These are phyloP conservation scores for Mycocentrospora acerina DNA, from an alignment of 2,329 filamentous ascomycete genomes.

Conservation along the genomic window DNA sequence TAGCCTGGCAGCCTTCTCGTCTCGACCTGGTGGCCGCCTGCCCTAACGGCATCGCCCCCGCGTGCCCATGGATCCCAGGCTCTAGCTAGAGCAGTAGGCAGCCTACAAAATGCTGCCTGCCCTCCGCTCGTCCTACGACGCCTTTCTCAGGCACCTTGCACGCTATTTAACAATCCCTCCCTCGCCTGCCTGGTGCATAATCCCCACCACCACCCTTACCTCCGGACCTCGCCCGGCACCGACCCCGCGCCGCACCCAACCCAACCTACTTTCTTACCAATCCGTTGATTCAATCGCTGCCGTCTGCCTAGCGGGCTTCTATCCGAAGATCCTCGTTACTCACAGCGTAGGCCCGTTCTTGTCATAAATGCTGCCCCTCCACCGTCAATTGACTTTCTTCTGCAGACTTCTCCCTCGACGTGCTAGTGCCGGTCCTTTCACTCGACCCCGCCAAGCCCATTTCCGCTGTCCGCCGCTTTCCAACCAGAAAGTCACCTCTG, in stretches of 20 bases:
- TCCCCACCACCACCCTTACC: slow-evolving; percentile 3
- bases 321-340: slow-evolving; percentile 14
- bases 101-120: slow-evolving; percentile 15
- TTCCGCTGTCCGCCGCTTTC: slow-evolving; percentile 4
- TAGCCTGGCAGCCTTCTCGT: neutral
- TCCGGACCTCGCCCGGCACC: slow-evolving; percentile 16
- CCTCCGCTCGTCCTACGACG: slow-evolving; percentile 9
- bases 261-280: slow-evolving; percentile 2
- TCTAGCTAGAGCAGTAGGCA: slow-evolving; percentile 6
- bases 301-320: slow-evolving; percentile 19
- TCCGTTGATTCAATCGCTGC: slow-evolving; percentile 6
- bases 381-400: slow-evolving; percentile 17
- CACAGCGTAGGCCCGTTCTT: slow-evolving; percentile 21
- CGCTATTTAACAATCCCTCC: neutral
- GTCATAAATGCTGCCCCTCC: slow-evolving; percentile 14
- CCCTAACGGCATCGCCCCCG: slow-evolving; percentile 1
- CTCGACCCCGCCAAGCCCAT: slow-evolving; percentile 4
- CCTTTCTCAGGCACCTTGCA: neutral
- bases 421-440: slow-evolving; percentile 5
- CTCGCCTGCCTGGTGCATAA: slow-evolving; percentile 1
- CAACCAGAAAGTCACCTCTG: slow-evolving; percentile 10
- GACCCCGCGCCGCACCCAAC: slow-evolving; percentile 18
- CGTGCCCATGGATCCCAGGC: neutral
- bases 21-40: slow-evolving; percentile 8
- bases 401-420: slow-evolving; percentile 9